These are phyloP conservation scores for Carallia brachiata DNA, from an alignment of 345 rosid genomes.

Conservation along the genomic window DNA sequence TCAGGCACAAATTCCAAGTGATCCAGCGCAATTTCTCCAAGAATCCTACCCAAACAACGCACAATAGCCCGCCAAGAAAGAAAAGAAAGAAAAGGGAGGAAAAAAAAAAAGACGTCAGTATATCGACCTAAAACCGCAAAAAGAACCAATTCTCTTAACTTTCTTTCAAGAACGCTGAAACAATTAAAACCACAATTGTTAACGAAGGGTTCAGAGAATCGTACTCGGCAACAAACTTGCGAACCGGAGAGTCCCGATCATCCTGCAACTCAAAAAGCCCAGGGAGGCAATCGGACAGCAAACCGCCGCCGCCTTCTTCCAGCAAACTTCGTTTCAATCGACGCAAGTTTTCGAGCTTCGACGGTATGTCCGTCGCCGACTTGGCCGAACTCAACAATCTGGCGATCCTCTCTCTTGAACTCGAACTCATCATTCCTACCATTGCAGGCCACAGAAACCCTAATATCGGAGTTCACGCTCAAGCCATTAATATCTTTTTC, in stretches of 20 bases:
- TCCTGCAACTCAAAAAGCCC: conserved; percentile 64
- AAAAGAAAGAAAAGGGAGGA: background rate
- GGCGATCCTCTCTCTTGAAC: conserved; percentile 51
- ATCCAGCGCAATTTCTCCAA: conserved; percentile 77
- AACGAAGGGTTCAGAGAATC: conserved; percentile 18
- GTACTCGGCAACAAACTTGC: conserved; percentile 72
- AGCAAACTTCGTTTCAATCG: conserved; percentile 49
- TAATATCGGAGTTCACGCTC: background rate
- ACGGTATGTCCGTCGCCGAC: conserved; percentile 52
- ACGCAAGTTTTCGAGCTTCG: conserved; percentile 66
- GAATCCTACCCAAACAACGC: conserved; percentile 45
- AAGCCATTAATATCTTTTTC: too few relatives aligned
- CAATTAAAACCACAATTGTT: background rate
- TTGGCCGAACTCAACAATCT: conserved; percentile 55
- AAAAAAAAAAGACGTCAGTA: background rate
- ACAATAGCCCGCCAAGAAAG: background rate
- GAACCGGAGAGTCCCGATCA: conserved; percentile 66
- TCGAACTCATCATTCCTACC: conserved; percentile 54
- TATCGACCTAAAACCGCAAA: background rate
- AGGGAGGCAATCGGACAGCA: conserved; percentile 66
- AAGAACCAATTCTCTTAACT: background rate
- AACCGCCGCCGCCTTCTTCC: conserved; percentile 34
- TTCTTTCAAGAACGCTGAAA: background rate
- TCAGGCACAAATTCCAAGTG: conserved; percentile 71
- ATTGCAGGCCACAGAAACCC: conserved; percentile 22